Evolutionary conservation across 257 asterid genomes (phyloP).

Genomic region (Solanum chiquidenum): DNA sequence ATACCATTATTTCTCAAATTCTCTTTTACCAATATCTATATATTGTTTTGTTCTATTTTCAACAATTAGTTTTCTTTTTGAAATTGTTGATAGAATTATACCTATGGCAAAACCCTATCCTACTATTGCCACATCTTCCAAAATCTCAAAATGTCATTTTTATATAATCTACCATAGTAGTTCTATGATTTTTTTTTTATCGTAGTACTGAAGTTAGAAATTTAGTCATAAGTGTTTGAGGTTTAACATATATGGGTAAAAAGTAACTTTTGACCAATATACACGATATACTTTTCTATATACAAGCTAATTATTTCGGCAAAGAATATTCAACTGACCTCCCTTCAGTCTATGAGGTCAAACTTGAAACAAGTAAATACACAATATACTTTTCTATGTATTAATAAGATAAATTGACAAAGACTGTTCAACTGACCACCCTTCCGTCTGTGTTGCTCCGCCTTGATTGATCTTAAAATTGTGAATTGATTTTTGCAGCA

Average conservation of each 20-base stretch:
- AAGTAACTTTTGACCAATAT: neutral
- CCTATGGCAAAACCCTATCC: neutral
- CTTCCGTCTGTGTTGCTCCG: neutral
- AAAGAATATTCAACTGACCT: neutral
- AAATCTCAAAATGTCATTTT: neutral
- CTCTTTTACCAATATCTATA: neutral
- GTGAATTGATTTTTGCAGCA: constrained; percentile 32
- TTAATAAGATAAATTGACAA: neutral
- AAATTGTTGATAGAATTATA: neutral
- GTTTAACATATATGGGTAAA: neutral
- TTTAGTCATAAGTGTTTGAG: neutral
- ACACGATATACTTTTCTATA: neutral
- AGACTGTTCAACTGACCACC: neutral
- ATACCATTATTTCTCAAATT: neutral
- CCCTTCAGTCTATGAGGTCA: neutral
- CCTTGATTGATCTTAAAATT: neutral
- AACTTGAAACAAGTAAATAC: neutral
- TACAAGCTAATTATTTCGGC: neutral
- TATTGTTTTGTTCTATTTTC: neutral
- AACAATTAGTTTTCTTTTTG: neutral
- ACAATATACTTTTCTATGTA: neutral
- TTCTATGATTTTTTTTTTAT: neutral
- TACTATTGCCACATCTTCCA: neutral
- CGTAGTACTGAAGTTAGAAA: neutral
- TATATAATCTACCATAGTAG: neutral